Evolutionary conservation across 2,329 filamentous ascomycete species (phyloP).

Genomic region (Neonectria punicea): DNA sequence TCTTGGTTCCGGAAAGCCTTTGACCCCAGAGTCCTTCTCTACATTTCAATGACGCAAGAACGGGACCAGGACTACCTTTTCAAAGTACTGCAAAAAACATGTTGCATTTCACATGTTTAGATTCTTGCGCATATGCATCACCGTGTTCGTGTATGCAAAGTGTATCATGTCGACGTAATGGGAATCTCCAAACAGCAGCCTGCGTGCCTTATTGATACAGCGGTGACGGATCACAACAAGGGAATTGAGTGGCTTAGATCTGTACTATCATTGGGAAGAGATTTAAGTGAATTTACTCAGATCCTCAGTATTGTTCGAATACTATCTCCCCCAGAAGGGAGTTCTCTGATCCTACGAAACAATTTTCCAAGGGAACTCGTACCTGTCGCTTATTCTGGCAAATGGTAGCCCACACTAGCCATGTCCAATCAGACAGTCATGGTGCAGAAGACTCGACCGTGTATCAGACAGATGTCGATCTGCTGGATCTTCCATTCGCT

Average conservation of each 20-base stretch:
- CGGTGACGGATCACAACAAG: no score
- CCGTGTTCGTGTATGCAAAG: background rate
- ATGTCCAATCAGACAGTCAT: background rate
- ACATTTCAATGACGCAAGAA: background rate
- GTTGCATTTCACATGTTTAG: background rate
- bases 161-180: background rate
- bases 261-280: no score
- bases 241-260: no score
- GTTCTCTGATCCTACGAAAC: no score
- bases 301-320: no score
- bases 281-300: no score
- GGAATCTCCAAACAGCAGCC: background rate
- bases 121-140: background rate
- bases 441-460: background rate
- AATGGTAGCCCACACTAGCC: background rate
- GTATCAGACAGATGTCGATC: background rate
- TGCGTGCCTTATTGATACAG: background rate
- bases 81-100: background rate
- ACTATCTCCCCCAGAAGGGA: no score
- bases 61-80: background rate
- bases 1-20: background rate
- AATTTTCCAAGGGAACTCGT: background rate
- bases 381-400: background rate
- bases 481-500: background rate
- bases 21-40: background rate